Evolutionary conservation across 2,329 filamentous ascomycete species (phyloP).

Genomic region (Alternaria ventricosa): DNA sequence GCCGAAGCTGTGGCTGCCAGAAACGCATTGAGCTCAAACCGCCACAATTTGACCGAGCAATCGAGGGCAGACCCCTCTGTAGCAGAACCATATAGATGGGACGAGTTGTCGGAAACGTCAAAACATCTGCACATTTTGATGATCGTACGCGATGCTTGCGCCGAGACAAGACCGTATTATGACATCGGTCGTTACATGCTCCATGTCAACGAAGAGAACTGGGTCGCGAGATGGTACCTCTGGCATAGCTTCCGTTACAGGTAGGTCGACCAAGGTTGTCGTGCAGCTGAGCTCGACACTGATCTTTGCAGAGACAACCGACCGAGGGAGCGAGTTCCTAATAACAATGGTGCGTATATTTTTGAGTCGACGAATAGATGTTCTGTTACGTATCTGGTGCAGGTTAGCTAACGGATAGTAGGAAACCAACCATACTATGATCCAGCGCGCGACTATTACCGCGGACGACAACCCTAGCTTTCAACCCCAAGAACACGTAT

Average conservation of each 20-base stretch:
- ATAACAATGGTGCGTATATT: slow-evolving; percentile 3
- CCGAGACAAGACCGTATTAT: slow-evolving; percentile 51
- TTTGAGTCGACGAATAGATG: not conserved
- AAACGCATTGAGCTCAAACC: slow-evolving; percentile 50
- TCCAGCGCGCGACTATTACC: slow-evolving; percentile 30
- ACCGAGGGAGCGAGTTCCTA: slow-evolving; percentile 5
- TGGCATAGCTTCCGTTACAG: slow-evolving; percentile 60
- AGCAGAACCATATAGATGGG: slow-evolving; percentile 52
- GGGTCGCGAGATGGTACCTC: slow-evolving; percentile 60
- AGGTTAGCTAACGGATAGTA: slow-evolving; percentile 8
- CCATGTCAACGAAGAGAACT: slow-evolving; percentile 54
- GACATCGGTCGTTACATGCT: slow-evolving; percentile 51
- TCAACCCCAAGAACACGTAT: not conserved
- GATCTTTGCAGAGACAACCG: slow-evolving; percentile 42
- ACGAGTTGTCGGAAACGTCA: slow-evolving; percentile 57
- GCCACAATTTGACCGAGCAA: slow-evolving; percentile 48
- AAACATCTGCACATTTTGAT: slow-evolving; percentile 54
- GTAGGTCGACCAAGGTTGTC: slow-evolving; percentile 7
- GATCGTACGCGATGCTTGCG: slow-evolving; percentile 50
- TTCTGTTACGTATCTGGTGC: not conserved
- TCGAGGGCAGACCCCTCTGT: slow-evolving; percentile 41
- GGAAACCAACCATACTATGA: slow-evolving; percentile 28
- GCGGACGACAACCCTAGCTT: slow-evolving; percentile 6
- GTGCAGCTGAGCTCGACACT: not conserved
- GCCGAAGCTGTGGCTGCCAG: slow-evolving; percentile 53